Base-by-base conservation (phyloP, 257 asterid species). In the Ballota nigra region DNA sequence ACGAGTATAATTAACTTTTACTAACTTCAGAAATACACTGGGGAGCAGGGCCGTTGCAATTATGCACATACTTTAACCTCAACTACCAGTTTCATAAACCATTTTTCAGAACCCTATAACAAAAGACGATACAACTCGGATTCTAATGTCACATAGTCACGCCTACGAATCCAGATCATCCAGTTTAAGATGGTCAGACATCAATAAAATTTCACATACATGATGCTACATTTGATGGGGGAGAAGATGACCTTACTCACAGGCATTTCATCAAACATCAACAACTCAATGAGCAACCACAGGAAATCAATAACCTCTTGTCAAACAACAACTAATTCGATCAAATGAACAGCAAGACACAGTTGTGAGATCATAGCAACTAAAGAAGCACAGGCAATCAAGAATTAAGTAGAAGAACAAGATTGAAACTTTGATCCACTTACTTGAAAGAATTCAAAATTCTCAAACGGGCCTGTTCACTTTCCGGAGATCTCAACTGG, bases 381-480 rank as follows among this genome's bases (percentile, higher is more conserved):
- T 47, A 5, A 1, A 45, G 20, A 45, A 15, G 8, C 53, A 4
- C 8, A 13, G 12, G 65, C 66, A 33, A 34, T 8, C 49, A 71
- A 28, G 51, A 36, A 63, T n/a, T 20, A 75, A 22, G 23, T 45
- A 16, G 47, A 78, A 57, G 65, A 72, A 52, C 70, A 68, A 75
- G 57, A 77, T 45, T 7, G 13, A n/a, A 68, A 53, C 80, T 81
- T 76, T 67, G 45, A 53, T 2, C 12, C 40, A 63, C 90, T 78
- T 83, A 91, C 97, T 74, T 75, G 29, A 74, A 69, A 16, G 82
- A 74, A 76, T 79, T 16, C 47, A 34, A 34, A 9, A 62, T 62
- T 38, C 51, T 67, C 68, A 60, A 77, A 6, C 68, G 84, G 79
- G 78, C 69, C 76, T 79, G 88, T 66, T 82, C 91, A 18, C 2